Base-by-base conservation (phyloP, 768 basidiomycete genomes). In the Termitomyces sp. region DNA sequence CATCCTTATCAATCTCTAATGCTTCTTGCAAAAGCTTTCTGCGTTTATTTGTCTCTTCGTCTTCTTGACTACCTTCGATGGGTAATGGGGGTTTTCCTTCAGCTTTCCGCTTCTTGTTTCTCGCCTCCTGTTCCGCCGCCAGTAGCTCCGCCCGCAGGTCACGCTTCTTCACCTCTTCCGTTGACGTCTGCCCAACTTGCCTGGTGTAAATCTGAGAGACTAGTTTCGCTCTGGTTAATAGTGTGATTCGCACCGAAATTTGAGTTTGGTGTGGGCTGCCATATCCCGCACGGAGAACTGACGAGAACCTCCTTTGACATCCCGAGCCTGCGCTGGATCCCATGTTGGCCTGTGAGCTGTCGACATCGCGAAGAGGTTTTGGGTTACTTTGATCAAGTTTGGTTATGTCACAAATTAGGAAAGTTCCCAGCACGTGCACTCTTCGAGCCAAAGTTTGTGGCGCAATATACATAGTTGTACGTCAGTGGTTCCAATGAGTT, bases 341-440 rank as follows among this genome's bases (percentile, higher is more conserved):
- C 95, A 98, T 83, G 92, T 95, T 63, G 92, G 92, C 73, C 92
- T 84, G 70, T 94, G 92, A 3, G 90, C 90, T 75, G 90, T 93
- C 51, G 91, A 93, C 90, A 92, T 91, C 55, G 60, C 60, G 55
- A 26, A 46, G 37, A 38, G 41, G 7, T 10, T 40, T n/a, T 48
- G 4, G 10, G 28, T 45, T 28, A 6, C 6, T 12, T 37, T 37
- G 6, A 10, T n/a, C n/a, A 40, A 19, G 38, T 40, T 40, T 40
- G 19, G 35, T 37, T 37, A 15, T 17, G 35, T n/a, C n/a, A 37
- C 35, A 14, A 46, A 32, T 46, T 46, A 14, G 45, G 45, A 19
- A 46, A 12, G 14, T 59, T 61, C 55, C 44, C 55, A 61, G 32
- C 51, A 51, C 51, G 51, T 51, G 51, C 28, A 24, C 15, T 15